Evolutionary conservation across 2,329 filamentous ascomycete species (phyloP).

Genomic region (Scolecobasidium constrictum): DNA sequence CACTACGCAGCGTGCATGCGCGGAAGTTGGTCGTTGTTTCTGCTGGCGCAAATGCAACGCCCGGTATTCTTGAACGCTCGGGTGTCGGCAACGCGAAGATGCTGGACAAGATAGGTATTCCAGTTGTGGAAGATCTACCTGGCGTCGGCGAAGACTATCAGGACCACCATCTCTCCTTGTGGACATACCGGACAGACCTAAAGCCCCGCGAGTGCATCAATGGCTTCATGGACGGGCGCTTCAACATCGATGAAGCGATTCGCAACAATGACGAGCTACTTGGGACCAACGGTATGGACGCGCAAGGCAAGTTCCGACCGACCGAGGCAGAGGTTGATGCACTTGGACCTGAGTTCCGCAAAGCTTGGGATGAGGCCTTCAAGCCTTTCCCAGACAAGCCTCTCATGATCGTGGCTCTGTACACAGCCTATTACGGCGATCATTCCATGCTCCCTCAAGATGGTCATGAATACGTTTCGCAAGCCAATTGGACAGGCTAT

Average conservation of each 20-base stretch:
- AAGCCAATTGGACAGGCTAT: constrained; percentile 45
- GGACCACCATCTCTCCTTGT: constrained; percentile 45
- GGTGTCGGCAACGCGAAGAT: constrained; percentile 45
- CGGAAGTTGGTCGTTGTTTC: constrained; percentile 43
- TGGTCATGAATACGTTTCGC: constrained; percentile 42
- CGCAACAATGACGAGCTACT: constrained; percentile 38
- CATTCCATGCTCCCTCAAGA: constrained; percentile 22
- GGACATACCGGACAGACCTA: constrained; percentile 40
- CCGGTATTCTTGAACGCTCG: constrained; percentile 49
- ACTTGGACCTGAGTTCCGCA: constrained; percentile 42
- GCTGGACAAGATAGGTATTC: constrained; percentile 37
- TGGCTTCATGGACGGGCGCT: constrained; percentile 37
- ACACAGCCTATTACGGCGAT: constrained; percentile 22
- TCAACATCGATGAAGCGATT: constrained; percentile 35
- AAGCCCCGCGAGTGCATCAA: constrained; percentile 42
- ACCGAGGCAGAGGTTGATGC: constrained; percentile 40
- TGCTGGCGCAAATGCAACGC: constrained; percentile 42
- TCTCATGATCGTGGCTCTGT: constrained; percentile 33
- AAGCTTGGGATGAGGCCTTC: constrained; percentile 47
- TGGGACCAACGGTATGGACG: constrained; percentile 48
- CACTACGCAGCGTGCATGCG: constrained; percentile 33
- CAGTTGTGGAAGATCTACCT: constrained; percentile 35
- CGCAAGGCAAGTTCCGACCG: constrained; percentile 46
- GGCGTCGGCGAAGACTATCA: constrained; percentile 45
- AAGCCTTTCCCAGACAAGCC: constrained; percentile 35